These are phyloP conservation scores for Suillus lakei DNA, from an alignment of 768 basidiomycete genomes.

Conservation along the genomic window DNA sequence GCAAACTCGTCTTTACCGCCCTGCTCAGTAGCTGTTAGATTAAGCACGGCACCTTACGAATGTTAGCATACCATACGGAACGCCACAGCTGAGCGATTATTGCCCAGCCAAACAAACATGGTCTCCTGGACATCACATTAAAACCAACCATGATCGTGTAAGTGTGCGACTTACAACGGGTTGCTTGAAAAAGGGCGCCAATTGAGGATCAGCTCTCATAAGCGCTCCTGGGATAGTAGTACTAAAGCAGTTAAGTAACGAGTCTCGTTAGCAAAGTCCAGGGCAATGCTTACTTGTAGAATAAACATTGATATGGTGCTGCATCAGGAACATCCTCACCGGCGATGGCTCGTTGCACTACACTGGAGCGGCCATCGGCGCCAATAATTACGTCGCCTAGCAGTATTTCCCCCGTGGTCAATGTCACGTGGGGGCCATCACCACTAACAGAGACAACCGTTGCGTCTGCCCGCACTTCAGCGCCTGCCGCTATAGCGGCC, in stretches of 20 bases:
- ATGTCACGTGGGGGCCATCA: slow-evolving; percentile 37
- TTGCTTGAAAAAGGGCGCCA: slow-evolving; percentile 36
- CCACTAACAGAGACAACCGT: slow-evolving; percentile 39
- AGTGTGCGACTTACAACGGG: slow-evolving; percentile 20
- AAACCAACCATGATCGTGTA: too few species aligned
- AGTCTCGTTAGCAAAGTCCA: slow-evolving; percentile 3
- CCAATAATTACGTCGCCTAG: slow-evolving; percentile 60
- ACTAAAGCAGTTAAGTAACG: slow-evolving; percentile 26
- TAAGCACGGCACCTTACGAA: not conserved
- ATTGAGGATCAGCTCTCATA: slow-evolving; percentile 46
- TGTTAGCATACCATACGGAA: slow-evolving; percentile 26
- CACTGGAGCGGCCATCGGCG: slow-evolving; percentile 59
- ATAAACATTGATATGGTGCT: slow-evolving; percentile 32
- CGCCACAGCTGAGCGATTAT: slow-evolving; percentile 24
- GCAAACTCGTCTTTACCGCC: slow-evolving; percentile 43
- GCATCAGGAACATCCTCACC: slow-evolving; percentile 34
- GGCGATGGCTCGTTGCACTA: slow-evolving; percentile 41
- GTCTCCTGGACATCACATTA: slow-evolving; percentile 12
- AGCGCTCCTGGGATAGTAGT: slow-evolving; percentile 43
- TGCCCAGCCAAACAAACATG: slow-evolving; percentile 24
- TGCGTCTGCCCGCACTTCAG: slow-evolving; percentile 46
- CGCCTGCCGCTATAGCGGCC: slow-evolving; percentile 52
- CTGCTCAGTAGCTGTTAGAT: slow-evolving; percentile 26
- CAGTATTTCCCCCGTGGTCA: slow-evolving; percentile 48
- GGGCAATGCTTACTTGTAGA: slow-evolving; percentile 48